Evolutionary conservation across 495 filamentous ascomycete species (phyloP).

Genomic region (Trichoderma virens): DNA sequence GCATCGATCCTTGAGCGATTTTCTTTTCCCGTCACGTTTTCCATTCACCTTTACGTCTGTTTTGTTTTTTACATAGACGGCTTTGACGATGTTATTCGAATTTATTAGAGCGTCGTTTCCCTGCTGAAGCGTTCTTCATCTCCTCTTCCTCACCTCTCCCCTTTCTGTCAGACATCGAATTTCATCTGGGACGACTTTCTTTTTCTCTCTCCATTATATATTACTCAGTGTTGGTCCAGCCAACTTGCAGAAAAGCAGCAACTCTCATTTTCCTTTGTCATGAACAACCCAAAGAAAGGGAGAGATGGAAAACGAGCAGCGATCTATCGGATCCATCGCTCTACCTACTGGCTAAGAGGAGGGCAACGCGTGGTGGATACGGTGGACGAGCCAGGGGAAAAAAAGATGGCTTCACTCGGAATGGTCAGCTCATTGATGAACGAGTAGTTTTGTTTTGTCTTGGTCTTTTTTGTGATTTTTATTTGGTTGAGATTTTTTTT

Average conservation of each 20-base stretch:
- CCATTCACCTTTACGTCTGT: neutral
- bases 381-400: neutral
- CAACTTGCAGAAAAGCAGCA: neutral
- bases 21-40: constrained; percentile 1
- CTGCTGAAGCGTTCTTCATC: neutral
- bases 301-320: neutral
- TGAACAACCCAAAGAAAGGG: neutral
- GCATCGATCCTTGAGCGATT: neutral
- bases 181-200: neutral
- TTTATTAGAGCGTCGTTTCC: neutral
- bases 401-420: neutral
- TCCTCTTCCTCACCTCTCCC: neutral
- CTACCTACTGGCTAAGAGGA: neutral
- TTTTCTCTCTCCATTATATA: neutral
- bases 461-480: neutral
- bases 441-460: neutral
- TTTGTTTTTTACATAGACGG: neutral
- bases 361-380: neutral
- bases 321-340: neutral
- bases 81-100: neutral
- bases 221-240: neutral
- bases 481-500: neutral
- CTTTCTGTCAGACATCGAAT: neutral
- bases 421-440: neutral
- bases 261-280: neutral